These are phyloP conservation scores for Cinchona pubescens DNA, from an alignment of 257 asterid genomes.

Conservation along the genomic window DNA sequence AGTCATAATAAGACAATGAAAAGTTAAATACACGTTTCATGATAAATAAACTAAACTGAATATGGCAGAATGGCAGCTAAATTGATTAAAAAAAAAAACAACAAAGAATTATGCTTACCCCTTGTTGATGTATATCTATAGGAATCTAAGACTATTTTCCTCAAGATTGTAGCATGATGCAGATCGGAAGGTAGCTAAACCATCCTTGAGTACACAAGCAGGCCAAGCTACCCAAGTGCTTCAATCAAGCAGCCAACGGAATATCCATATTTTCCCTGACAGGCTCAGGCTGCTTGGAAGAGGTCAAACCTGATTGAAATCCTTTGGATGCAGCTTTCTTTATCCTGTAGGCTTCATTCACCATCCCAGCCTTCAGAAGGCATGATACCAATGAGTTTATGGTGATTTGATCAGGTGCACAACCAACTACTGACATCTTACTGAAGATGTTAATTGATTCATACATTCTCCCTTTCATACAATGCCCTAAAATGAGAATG, in stretches of 20 bases:
- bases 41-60: background rate
- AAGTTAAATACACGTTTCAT: background rate
- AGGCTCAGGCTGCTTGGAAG: conserved; percentile 34
- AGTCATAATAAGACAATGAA: background rate
- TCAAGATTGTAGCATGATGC: background rate
- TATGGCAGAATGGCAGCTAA: background rate
- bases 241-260: conserved; percentile 55
- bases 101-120: conserved; percentile 8
- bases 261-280: conserved; percentile 40
- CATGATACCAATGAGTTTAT: conserved; percentile 47
- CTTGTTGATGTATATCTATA: background rate
- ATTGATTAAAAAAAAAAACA: background rate
- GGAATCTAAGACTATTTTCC: background rate
- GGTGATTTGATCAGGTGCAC: conserved; percentile 67
- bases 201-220: background rate
- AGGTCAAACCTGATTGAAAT: conserved; percentile 28
- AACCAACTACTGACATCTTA: conserved; percentile 68
- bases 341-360: conserved; percentile 62
- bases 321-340: conserved; percentile 38
- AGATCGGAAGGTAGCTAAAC: background rate
- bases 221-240: conserved; percentile 16
- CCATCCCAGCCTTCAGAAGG: conserved; percentile 91
- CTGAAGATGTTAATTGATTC: conserved; percentile 64
- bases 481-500: conserved; percentile 84
- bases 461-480: conserved; percentile 92